Base-by-base conservation (phyloP, 1,139 yeast species). In the Arxiozyma bovina region DNA sequence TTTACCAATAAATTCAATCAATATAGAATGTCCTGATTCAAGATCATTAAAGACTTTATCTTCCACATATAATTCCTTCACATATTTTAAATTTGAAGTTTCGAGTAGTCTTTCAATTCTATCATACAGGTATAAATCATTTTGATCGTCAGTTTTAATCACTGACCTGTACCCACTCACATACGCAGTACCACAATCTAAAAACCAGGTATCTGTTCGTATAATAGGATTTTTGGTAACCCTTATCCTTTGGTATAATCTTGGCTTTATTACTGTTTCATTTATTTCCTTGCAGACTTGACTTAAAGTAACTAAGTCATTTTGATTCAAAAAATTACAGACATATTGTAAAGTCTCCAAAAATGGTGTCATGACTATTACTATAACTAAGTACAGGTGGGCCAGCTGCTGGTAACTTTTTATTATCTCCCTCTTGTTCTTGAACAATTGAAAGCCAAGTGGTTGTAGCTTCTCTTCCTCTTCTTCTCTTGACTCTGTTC, bases 101-200 rank as follows among this genome's bases (percentile, higher is more conserved):
- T 63, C 62, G 21, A 60, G 38, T n/a, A 72, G 53, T 18, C 63
- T 53, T n/a, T 60, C 59, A 4, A 72, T 46, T 54, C 67, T 68
- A 51, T 70, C 66, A 48, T 68, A 66, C 1, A 73, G 48, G 45
- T 68, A 60, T 23, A 70, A 57, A 47, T 73, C 75, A 55, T 70
- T 69, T 54, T 71, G 72, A 48, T 71, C 72, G 0, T 51, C 54
- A 15, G 63, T 61, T 54, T 68, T 67, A 18, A 55, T 54, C 5
- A 63, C 23, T 0, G 64, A 55, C 25, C 65, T 56, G 30, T 58
- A 61, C 0, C 75, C 75, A 44, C 68, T 56, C 1, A 73, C 43
- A 54, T 64, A 69, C 0, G 73, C 67, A 43, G 54, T 59, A 8
- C 58, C 61, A 12, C 68, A 54, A 23, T 70, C 74, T 15, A 73